A percentile compares a stretch with the other conserved stretches of the same genome.
Conservation (phyloP, 352 stramenopile species). For the Albugo laibachii region DNA sequence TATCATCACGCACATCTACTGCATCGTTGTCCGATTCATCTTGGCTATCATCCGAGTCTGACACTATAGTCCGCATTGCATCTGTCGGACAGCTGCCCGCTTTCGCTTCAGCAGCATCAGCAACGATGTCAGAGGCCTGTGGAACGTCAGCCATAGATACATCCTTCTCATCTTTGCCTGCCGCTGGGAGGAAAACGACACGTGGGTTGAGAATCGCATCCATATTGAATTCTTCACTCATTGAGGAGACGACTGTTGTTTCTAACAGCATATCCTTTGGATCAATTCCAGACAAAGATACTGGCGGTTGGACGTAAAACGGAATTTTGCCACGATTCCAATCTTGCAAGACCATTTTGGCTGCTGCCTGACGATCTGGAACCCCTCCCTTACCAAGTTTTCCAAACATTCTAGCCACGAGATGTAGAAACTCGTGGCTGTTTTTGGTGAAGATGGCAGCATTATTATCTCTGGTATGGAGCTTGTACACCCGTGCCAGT, state of each 20-base stretch:
- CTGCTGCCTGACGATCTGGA: slow-evolving; percentile 86
- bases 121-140: slow-evolving; percentile 5
- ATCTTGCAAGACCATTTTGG: slow-evolving; percentile 80
- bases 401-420: slow-evolving; percentile 82
- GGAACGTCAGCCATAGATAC: slow-evolving; percentile 1
- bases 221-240: slow-evolving; percentile 45
- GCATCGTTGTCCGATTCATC: slow-evolving; percentile 8
- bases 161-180: not conserved
- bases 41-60: not conserved
- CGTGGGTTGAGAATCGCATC: slow-evolving; percentile 47
- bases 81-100: too few relatives aligned
- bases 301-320: slow-evolving; percentile 72
- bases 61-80: too few relatives aligned
- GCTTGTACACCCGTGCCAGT: slow-evolving; percentile 89
- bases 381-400: slow-evolving; percentile 90
- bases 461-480: slow-evolving; percentile 23
- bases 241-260: slow-evolving; percentile 33
- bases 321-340: slow-evolving; percentile 83
- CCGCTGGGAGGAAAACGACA: slow-evolving; percentile 35
- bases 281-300: slow-evolving; percentile 5
- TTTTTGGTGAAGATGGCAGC: slow-evolving; percentile 50
- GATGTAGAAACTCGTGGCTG: slow-evolving; percentile 86
- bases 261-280: slow-evolving; percentile 43
- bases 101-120: too few relatives aligned
- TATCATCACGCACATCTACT: slow-evolving; percentile 8